Conservation (phyloP, 306 rosid species). For the Crataegus laevigata region DNA sequence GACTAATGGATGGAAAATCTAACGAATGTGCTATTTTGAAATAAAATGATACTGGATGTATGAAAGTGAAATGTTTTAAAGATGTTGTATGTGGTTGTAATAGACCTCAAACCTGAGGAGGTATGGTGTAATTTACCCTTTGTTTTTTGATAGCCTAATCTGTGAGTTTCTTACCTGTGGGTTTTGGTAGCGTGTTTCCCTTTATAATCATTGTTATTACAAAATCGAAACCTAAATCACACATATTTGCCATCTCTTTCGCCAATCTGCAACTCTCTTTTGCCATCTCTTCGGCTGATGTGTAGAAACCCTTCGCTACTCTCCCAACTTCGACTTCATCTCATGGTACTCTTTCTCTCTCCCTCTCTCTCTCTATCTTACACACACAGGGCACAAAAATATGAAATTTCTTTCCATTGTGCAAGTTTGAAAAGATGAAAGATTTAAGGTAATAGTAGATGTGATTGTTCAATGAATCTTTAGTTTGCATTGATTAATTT, state of each 20-base stretch:
- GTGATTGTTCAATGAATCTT: background rate
- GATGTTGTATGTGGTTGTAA: too few relatives aligned
- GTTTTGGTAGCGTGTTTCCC: background rate
- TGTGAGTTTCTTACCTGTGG: too few relatives aligned
- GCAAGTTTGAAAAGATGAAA: background rate
- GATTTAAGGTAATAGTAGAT: background rate
- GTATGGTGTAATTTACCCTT: too few relatives aligned
- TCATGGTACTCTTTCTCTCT: background rate
- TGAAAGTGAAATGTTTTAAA: too few relatives aligned
- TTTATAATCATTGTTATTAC: background rate
- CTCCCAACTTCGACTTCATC: background rate
- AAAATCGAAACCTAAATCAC: background rate
- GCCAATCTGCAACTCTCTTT: background rate
- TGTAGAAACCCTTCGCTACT: background rate
- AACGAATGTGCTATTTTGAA: too few relatives aligned
- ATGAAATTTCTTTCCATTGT: background rate
- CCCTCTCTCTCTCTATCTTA: background rate
- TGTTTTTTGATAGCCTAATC: too few relatives aligned
- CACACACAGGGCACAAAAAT: background rate
- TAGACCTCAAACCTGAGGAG: too few relatives aligned
- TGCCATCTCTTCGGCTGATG: background rate
- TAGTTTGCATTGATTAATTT: background rate
- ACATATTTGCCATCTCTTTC: background rate
- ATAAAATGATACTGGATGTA: too few relatives aligned
- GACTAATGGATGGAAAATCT: too few relatives aligned